These are phyloP conservation scores for Monosiga brevicollis DNA, from an alignment of 78 protist genomes.

Conservation along the genomic window DNA sequence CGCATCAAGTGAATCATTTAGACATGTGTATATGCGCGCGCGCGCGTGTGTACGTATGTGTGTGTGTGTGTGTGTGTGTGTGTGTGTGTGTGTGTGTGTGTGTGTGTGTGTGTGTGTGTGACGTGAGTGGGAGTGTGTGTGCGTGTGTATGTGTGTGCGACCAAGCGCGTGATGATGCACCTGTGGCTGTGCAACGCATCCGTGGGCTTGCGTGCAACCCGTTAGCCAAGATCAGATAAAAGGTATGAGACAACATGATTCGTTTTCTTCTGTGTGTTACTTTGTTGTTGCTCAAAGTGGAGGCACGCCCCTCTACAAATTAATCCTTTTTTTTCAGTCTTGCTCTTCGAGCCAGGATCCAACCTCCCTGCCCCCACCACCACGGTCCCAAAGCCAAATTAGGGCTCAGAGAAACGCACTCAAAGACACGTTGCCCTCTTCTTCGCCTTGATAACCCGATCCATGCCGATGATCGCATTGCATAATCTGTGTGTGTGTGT, in stretches of 20 bases:
- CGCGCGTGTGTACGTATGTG: not conserved
- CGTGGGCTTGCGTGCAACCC: too few relatives aligned
- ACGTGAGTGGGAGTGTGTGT: too few relatives aligned
- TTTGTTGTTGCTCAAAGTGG: not conserved
- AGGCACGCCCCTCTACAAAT: not conserved
- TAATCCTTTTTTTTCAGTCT: too few relatives aligned
- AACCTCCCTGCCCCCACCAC: too few relatives aligned
- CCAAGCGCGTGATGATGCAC: not conserved
- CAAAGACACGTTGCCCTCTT: not conserved
- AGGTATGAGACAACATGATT: too few relatives aligned
- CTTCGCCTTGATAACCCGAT: not conserved
- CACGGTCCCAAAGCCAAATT: not conserved
- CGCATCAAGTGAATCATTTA: too few relatives aligned
- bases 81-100: not conserved
- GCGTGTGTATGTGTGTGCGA: not conserved
- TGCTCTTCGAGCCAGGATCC: too few relatives aligned
- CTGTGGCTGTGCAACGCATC: not conserved
- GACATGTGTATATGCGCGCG: not conserved
- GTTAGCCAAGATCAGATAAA: too few relatives aligned
- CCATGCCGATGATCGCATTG: not conserved
- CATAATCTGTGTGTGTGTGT: not conserved
- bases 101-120: not conserved
- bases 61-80: not conserved
- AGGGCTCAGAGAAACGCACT: not conserved
- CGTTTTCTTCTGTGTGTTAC: not conserved